Evolutionary conservation across 495 filamentous ascomycete genomes (phyloP).

Genomic region (Trichoderma reesei): DNA sequence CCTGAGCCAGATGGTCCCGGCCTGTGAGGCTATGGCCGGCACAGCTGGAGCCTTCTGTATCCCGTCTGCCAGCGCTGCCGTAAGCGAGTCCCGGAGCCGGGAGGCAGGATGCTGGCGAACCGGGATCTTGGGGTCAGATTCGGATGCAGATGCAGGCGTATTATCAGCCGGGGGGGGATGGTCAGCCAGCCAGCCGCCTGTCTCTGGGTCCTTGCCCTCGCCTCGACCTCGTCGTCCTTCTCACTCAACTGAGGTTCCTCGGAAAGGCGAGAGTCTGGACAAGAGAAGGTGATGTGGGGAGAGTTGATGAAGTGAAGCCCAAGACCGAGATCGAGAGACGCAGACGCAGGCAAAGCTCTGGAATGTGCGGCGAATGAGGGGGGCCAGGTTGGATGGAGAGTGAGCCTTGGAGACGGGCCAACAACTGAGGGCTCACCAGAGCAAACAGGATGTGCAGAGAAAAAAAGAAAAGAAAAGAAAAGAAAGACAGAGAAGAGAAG

Average conservation of each 20-base stretch:
- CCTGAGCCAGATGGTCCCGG: background rate
- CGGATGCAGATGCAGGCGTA: no score
- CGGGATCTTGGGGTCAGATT: background rate
- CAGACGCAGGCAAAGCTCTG: no score
- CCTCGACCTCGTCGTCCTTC: no score
- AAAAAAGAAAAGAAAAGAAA: background rate
- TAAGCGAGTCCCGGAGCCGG: background rate
- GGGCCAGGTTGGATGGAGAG: no score
- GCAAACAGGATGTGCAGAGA: background rate
- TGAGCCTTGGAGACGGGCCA: background rate
- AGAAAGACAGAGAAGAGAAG: background rate
- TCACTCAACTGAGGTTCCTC: no score
- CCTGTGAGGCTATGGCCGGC: background rate
- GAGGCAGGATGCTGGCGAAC: background rate
- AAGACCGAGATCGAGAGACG: no score
- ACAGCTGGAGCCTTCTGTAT: no score
- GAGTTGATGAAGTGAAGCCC: no score
- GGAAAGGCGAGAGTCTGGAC: no score
- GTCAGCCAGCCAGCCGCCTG: background rate
- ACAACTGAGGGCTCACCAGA: background rate
- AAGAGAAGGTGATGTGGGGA: no score
- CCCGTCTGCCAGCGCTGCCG: no score
- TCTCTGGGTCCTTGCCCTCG: background rate
- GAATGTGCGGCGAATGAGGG: no score
- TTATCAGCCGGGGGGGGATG: background rate